Evolutionary conservation across 176 grass and related monocot genomes (phyloP).

Genomic region (Bolboschoenus planiculmis): DNA sequence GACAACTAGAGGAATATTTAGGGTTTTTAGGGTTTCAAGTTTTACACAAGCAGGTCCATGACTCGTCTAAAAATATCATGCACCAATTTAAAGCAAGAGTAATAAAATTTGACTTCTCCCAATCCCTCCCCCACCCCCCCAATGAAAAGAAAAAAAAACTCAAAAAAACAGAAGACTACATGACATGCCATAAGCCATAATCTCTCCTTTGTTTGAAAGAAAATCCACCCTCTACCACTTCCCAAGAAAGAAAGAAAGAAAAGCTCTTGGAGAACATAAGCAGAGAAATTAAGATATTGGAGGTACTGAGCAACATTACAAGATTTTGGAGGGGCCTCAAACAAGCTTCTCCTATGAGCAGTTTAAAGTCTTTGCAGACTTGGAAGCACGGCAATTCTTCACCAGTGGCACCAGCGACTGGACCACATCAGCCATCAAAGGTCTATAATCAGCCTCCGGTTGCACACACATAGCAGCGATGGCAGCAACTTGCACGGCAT

Average conservation of each 20-base stretch:
- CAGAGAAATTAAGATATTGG: not conserved
- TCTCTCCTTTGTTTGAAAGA: not conserved
- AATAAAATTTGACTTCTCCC: not conserved
- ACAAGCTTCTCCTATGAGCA: not conserved
- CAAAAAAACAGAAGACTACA: not conserved
- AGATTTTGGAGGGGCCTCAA: not conserved
- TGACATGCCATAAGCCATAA: not conserved
- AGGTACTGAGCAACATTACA: too few relatives aligned
- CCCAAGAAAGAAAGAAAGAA: not conserved
- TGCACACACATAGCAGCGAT: slow-evolving; percentile 99
- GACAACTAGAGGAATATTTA: not conserved
- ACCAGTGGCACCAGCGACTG: slow-evolving; percentile 89
- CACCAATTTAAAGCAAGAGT: not conserved
- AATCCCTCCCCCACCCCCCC: not conserved
- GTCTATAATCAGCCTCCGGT: slow-evolving; percentile 93
- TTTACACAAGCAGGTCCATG: not conserved
- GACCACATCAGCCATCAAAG: slow-evolving; percentile 94
- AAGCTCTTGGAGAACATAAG: not conserved
- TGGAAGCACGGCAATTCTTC: slow-evolving; percentile 48
- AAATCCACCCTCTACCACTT: not conserved
- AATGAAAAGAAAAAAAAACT: too few relatives aligned
- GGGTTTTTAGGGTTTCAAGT: not conserved
- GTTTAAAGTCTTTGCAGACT: slow-evolving; percentile 31
- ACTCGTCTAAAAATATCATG: not conserved
- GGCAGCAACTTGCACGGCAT: slow-evolving; percentile 96